Conservation (phyloP, 495 filamentous ascomycete genomes). For the Friedmanniomyces endolithicus region DNA sequence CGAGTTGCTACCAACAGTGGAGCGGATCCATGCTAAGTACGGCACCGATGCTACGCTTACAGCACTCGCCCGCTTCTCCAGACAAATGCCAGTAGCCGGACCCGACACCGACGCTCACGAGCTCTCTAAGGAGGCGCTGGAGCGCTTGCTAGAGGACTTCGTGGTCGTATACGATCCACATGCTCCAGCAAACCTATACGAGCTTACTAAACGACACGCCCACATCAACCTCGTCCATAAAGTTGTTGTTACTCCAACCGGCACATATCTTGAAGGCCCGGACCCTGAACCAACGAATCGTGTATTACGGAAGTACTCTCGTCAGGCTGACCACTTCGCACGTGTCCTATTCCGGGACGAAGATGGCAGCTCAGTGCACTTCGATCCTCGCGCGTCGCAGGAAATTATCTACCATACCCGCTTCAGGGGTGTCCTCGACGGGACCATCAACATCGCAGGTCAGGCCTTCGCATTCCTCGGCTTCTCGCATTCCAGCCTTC, state of each 20-base stretch:
- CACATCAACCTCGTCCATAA: constrained; percentile 42
- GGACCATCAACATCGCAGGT: constrained; percentile 50
- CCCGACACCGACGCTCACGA: constrained; percentile 36
- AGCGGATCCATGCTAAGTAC: constrained; percentile 11
- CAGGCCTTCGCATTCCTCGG: constrained; percentile 57
- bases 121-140: constrained; percentile 35
- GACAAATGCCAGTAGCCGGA: constrained; percentile 38
- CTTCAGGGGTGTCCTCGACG: constrained; percentile 45
- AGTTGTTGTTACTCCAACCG: constrained; percentile 54
- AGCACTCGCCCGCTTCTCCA: constrained; percentile 32
- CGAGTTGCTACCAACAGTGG: constrained; percentile 28
- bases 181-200: constrained; percentile 12
- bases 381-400: constrained; percentile 42
- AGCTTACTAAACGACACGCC: constrained; percentile 24
- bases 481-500: constrained; percentile 69
- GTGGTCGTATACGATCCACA: constrained; percentile 30
- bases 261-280: constrained; percentile 56
- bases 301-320: constrained; percentile 55
- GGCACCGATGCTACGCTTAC: constrained; percentile 19
- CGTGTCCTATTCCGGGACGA: constrained; percentile 64
- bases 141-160: constrained; percentile 31
- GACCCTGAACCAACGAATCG: constrained; percentile 60
- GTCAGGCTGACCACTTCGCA: constrained; percentile 52
- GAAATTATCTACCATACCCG: constrained; percentile 41
- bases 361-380: constrained; percentile 49